Base-by-base conservation (phyloP, 2,329 filamentous ascomycete species). In the Diaporthe sp. region DNA sequence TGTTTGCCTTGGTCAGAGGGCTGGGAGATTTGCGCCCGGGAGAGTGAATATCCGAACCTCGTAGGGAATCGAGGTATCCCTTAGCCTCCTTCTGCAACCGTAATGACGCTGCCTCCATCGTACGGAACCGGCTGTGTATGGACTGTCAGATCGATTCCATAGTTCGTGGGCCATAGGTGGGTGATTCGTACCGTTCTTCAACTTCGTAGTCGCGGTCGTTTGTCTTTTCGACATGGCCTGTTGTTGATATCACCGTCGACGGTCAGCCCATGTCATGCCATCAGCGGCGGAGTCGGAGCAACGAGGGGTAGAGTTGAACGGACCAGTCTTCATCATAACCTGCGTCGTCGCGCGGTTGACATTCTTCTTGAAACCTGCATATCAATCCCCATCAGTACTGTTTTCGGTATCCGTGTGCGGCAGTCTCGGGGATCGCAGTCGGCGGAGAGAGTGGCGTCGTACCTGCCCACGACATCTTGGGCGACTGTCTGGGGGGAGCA, bases 261-360 rank as follows among this genome's bases (percentile, higher is more conserved):
- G 37, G 55, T 75, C 28, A 72, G 71, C 34, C 60, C 7, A 1
- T 25, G 10, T 25, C 39, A n/a, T 28, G 42, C 12, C 13, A 60
- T 25, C 22, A 34, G 22, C 20, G 37, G 20, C 49, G 39, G 51
- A 51, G 37, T 31, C 44, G 31, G 72, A 51, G 58, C 58, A 47
- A 10, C 25, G 61, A 28, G 28, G 53, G 25, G 55, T 72, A 60
- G 74, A 39, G 17, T 20, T 28, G 53, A 65, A 81, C 89, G 78
- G 85, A 94, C 93, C 95, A 75, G 96, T 98, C 91, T 99, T 99
- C 96, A 99, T 98, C 95, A 99, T 98, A 78, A 98, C 96, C 92
- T 98, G 96, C 87, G 97, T 99, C 86, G 96, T 98, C 82, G 96
- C 96, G 88, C 97, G 95, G 89, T 97, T 96, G 88, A 98, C 96